These are phyloP conservation scores for Funneliformis mosseae DNA, from an alignment of 192 early-diverging fungal species.

Conservation along the genomic window DNA sequence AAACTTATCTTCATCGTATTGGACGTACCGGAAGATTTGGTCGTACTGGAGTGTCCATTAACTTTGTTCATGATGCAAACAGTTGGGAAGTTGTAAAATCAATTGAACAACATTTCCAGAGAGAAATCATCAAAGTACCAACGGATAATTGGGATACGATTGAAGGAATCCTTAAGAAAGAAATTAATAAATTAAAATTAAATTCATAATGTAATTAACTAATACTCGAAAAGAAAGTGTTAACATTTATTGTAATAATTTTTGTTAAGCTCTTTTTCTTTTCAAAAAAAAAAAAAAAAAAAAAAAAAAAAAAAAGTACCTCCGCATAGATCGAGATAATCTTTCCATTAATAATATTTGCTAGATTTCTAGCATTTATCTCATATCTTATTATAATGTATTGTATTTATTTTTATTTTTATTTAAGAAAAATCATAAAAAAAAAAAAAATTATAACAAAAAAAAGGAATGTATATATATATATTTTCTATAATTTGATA, in stretches of 20 bases:
- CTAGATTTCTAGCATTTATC: too few relatives aligned
- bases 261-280: not conserved
- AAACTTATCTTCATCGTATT: constrained; percentile 97
- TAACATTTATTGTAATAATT: not conserved
- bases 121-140: constrained; percentile 77
- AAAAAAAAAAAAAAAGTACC: too few relatives aligned
- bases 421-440: too few relatives aligned
- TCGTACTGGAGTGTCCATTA: constrained; percentile 90
- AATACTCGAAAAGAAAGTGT: not conserved
- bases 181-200: constrained; percentile 43
- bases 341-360: too few relatives aligned
- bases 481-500: too few relatives aligned
- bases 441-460: too few relatives aligned
- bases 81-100: constrained; percentile 76
- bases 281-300: too few relatives aligned
- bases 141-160: constrained; percentile 83
- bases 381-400: too few relatives aligned
- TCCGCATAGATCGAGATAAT: too few relatives aligned
- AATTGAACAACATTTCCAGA: constrained; percentile 81
- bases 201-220: not conserved
- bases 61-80: constrained; percentile 86
- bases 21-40: constrained; percentile 98
- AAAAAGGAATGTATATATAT: too few relatives aligned
- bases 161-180: constrained; percentile 86
- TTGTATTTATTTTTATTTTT: too few relatives aligned